A percentile compares a stretch with the other conserved stretches of the same genome.
Evolutionary conservation across 2,329 filamentous ascomycete genomes (phyloP).

Genomic region (Boeremia lycopersici): DNA sequence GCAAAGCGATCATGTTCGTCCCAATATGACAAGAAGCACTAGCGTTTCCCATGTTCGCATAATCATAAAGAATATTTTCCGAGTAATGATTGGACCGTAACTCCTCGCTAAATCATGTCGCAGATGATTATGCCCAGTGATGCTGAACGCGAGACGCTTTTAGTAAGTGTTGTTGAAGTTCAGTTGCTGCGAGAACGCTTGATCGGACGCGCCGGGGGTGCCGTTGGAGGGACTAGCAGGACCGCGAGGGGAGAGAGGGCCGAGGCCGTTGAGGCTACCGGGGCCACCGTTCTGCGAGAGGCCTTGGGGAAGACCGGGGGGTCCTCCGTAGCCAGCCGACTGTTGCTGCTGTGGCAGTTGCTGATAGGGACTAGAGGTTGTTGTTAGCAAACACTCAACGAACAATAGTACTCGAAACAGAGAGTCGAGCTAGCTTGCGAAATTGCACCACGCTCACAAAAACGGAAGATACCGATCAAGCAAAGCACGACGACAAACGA

Average conservation of each 20-base stretch:
- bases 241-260: slow-evolving; percentile 14
- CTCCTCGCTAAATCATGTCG: slow-evolving; percentile 19
- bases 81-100: slow-evolving; percentile 18
- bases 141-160: slow-evolving; percentile 16
- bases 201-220: slow-evolving; percentile 40
- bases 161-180: slow-evolving; percentile 20
- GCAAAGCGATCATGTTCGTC: slow-evolving; percentile 26
- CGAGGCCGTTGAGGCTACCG: slow-evolving; percentile 15
- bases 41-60: slow-evolving; percentile 15
- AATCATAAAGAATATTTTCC: slow-evolving; percentile 18
- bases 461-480: slow-evolving; percentile 26
- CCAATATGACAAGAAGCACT: slow-evolving; percentile 7
- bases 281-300: slow-evolving; percentile 18
- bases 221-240: slow-evolving; percentile 31
- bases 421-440: background rate
- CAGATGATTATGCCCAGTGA: slow-evolving; percentile 21
- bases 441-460: slow-evolving; percentile 6
- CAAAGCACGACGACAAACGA: slow-evolving; percentile 30
- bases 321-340: slow-evolving; percentile 12
- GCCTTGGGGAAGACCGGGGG: slow-evolving; percentile 15
- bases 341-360: slow-evolving; percentile 18
- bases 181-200: slow-evolving; percentile 44
- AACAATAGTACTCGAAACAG: background rate
- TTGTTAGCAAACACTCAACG: background rate
- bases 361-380: slow-evolving; percentile 11